These are phyloP conservation scores for Rutstroemia sp. DNA, from an alignment of 2,329 filamentous ascomycete genomes.

Conservation along the genomic window DNA sequence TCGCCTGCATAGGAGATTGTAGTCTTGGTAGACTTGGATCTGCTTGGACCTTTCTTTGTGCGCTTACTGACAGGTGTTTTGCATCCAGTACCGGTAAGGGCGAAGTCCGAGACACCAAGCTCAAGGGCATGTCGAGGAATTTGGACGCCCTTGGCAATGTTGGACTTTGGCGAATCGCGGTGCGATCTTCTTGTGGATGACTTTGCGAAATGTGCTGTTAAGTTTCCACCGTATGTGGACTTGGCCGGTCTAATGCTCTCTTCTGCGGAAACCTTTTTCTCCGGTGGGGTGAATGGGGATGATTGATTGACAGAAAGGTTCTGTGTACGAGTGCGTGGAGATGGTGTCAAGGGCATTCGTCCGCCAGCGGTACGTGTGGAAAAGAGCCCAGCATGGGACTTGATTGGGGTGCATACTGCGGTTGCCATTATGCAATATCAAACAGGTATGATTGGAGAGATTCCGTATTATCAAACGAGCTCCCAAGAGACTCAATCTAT, in stretches of 20 bases:
- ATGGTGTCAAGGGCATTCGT: conserved; percentile 90
- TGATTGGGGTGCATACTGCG: conserved; percentile 81
- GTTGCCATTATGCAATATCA: conserved; percentile 66
- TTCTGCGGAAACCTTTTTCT: conserved; percentile 42
- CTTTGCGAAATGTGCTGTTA: conserved; percentile 72
- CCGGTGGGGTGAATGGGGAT: conserved; percentile 69
- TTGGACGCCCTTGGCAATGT: conserved; percentile 69
- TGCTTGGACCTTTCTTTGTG: conserved; percentile 45
- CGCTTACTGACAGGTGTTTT: conserved; percentile 54
- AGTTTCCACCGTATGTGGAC: conserved; percentile 73
- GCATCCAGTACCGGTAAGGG: conserved; percentile 74
- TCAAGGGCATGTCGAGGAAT: conserved; percentile 80
- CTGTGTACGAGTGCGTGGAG: conserved; percentile 59
- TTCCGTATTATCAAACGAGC: conserved; percentile 37
- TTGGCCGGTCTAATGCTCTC: conserved; percentile 49
- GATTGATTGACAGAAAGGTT: conserved; percentile 48
- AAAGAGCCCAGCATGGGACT: conserved; percentile 91
- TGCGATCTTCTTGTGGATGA: conserved; percentile 58
- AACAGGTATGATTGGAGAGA: conserved; percentile 26
- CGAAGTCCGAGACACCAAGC: conserved; percentile 87
- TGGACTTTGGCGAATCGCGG: conserved; percentile 91
- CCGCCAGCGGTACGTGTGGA: conserved; percentile 87
- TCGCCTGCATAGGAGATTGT: conserved; percentile 70
- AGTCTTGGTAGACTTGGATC: conserved; percentile 60
- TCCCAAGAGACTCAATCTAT: conserved; percentile 54